Percentiles rank a stretch among this genome's conserved stretches.
Conservation (phyloP, 495 filamentous ascomycete species). For the Aspergillus sparsus region DNA sequence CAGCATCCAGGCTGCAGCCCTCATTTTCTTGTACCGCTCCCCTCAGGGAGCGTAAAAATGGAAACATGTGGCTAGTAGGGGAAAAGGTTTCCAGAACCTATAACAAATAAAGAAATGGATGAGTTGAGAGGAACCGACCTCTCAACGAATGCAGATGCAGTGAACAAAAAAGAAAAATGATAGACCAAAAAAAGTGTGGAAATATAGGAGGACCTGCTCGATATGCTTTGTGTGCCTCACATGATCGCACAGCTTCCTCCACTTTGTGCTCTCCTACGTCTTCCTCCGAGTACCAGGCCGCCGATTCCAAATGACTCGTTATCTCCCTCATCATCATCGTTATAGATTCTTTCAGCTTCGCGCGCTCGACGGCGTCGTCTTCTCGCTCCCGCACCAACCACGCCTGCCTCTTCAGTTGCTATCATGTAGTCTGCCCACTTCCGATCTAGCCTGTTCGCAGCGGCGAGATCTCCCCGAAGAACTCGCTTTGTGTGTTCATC, state of each 20-base stretch:
- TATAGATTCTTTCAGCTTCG: constrained; percentile 71
- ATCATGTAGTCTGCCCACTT: constrained; percentile 98
- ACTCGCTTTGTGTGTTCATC: constrained; percentile 89
- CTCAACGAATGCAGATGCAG: background rate
- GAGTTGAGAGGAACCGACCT: background rate
- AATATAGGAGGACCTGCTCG: background rate
- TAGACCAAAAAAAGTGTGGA: background rate
- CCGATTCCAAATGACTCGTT: constrained; percentile 34
- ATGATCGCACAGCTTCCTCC: constrained; percentile 55
- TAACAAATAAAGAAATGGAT: background rate
- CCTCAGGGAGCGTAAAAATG: background rate
- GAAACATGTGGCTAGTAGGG: background rate
- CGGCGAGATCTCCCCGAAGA: constrained; percentile 66
- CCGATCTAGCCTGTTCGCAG: constrained; percentile 73
- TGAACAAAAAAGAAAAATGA: background rate
- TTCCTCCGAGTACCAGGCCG: constrained; percentile 28
- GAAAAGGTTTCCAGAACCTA: constrained; percentile 24
- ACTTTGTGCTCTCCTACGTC: constrained; percentile 56
- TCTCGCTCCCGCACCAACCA: constrained; percentile 62
- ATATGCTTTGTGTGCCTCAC: constrained; percentile 33
- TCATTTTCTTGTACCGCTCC: background rate
- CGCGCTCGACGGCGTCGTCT: constrained; percentile 72
- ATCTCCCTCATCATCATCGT: constrained; percentile 73
- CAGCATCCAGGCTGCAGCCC: constrained; percentile 12
- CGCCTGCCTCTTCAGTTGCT: constrained; percentile 79